Base-by-base conservation (phyloP, 2,329 filamentous ascomycete species). In the Aspergillus fumigatus region DNA sequence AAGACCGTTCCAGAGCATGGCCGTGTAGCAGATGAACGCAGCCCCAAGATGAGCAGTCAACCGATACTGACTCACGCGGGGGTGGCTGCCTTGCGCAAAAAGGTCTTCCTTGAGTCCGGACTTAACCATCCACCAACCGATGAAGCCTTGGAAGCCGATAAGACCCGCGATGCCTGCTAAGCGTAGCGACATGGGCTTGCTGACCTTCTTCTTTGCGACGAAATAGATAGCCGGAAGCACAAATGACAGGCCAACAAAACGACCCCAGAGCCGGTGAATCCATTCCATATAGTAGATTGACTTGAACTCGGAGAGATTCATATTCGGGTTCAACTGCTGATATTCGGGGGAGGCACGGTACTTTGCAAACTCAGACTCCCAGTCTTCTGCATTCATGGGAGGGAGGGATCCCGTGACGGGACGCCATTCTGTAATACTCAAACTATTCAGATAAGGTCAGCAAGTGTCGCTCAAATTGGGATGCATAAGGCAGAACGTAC, bases 91-190 rank as follows among this genome's bases (percentile, higher is more conserved):
- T 2, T 90, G 88, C 21, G 90, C 90, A 70, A 99, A 97, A 27
- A 99, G 83, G 73, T 99, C 94, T 71, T 97, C 94, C 73, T 93
- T 95, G 60, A 99, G 81, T 1, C 94, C 94, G 10, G 90, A 95
- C 76, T 95, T 95, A 65, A 99, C 94, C 94, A 99, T 99, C 92
- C 94, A 99, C 94, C 94, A 99, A 54, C 94, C 94, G 62, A 99
- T 87, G 68, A 94, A 84, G 48, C 94, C 94, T 74, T 99, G 94
- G 74, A 96, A 94, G 54, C 91, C 94, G 67, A 99, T 97, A 66
- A 97, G 80, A 50, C 83, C 85, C 47, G 90, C 90, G 61, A 99
- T 97, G 11, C 92, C 93, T 43, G 85, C 77, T 14, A 99, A 81
- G 60, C 89, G 88, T 65, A 80, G 73, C 17, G 91, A 87, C 87